Percentiles rank a stretch among this genome's conserved stretches.
phyloP scores from a whole-genome alignment of 352 stramenopile species.

The Aphanomyces invadans region DNA sequence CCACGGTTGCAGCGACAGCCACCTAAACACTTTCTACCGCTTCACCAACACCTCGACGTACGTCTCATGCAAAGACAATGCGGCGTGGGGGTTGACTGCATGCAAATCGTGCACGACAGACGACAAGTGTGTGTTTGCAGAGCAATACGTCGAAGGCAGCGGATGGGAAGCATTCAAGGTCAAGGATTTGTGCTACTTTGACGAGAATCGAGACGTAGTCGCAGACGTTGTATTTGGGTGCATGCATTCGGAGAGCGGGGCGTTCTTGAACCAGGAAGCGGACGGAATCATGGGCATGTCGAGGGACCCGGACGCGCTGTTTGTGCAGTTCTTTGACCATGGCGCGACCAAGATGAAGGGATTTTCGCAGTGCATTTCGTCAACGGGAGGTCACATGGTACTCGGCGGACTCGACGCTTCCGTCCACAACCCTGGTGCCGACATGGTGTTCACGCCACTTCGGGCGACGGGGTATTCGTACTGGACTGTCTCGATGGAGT shows the following conservation, averaged over 20 bases:
- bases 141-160: constrained; percentile 91
- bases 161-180: constrained; percentile 88
- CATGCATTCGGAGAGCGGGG: constrained; percentile 84
- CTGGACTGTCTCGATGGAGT: constrained; percentile 62
- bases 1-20: constrained; percentile 71
- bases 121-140: constrained; percentile 83
- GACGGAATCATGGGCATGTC: constrained; percentile 98
- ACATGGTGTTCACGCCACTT: constrained; percentile 84
- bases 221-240: constrained; percentile 89
- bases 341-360: constrained; percentile 74
- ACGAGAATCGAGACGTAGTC: not conserved
- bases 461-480: constrained; percentile 67
- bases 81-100: constrained; percentile 38
- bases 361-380: constrained; percentile 91
- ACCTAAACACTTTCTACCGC: constrained; percentile 72
- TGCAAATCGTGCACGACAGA: constrained; percentile 31
- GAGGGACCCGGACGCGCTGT: constrained; percentile 78
- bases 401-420: constrained; percentile 83
- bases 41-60: constrained; percentile 44
- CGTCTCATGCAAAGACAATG: constrained; percentile 39
- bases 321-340: constrained; percentile 84
- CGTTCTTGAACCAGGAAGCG: constrained; percentile 88
- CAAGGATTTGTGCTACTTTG: constrained; percentile 56
- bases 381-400: constrained; percentile 85
- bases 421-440: constrained; percentile 49